Evolutionary conservation across 2,329 filamentous ascomycete genomes (phyloP).

Genomic region (Calonectria pauciramosa): DNA sequence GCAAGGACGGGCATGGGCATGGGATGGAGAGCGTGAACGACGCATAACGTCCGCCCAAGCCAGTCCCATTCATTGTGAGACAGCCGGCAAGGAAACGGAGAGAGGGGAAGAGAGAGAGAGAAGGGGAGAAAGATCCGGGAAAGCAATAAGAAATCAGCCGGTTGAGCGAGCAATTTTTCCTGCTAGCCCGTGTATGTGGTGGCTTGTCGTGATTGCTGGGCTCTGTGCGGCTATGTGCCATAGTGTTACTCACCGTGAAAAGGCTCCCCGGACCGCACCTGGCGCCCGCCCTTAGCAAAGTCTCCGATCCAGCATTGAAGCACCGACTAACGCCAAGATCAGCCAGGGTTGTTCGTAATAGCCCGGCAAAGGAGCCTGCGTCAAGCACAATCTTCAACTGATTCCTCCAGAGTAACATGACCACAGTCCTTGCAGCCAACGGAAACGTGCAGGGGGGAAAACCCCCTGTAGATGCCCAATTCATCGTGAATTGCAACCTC

Average conservation of each 20-base stretch:
- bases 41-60: background rate
- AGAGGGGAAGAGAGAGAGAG: background rate
- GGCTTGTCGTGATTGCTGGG: background rate
- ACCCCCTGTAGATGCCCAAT: background rate
- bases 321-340: background rate
- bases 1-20: background rate
- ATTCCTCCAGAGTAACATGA: background rate
- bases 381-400: background rate
- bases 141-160: background rate
- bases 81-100: background rate
- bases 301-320: background rate
- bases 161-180: background rate
- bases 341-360: background rate
- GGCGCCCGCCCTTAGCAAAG: constrained; percentile 8
- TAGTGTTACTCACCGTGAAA: background rate
- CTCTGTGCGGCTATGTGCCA: background rate
- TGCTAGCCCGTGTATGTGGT: background rate
- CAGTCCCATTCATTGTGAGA: background rate
- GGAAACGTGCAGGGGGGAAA: background rate
- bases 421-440: background rate
- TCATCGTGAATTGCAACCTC: constrained; percentile 8
- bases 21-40: background rate
- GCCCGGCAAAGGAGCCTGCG: background rate
- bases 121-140: background rate
- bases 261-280: background rate